Percentiles rank a stretch among this genome's conserved stretches.
Evolutionary conservation across 2,329 filamentous ascomycete genomes (phyloP).

Genomic region (Ascochyta koolunga): DNA sequence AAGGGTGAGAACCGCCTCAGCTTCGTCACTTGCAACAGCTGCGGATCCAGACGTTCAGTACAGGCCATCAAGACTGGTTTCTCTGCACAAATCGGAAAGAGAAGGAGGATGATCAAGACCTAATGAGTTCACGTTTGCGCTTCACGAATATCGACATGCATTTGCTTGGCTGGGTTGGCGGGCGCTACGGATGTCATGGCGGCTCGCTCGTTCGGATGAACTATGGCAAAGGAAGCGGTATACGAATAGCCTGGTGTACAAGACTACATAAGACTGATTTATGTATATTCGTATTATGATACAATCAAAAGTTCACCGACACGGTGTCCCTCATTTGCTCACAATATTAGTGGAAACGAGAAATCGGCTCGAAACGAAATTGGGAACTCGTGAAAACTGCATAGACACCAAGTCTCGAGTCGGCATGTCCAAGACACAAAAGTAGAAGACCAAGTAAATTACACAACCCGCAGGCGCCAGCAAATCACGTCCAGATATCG

Average conservation of each 20-base stretch:
- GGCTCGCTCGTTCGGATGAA: constrained; percentile 14
- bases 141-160: constrained; percentile 32
- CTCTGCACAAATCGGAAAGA: constrained; percentile 98
- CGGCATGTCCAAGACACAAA: neutral
- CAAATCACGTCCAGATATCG: constrained; percentile 13
- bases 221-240: constrained; percentile 2
- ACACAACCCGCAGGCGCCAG: constrained; percentile 7
- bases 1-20: constrained; percentile 99
- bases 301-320: constrained; percentile 9
- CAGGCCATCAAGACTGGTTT: constrained; percentile 99
- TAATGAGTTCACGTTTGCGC: constrained; percentile 55
- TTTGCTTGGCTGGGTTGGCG: constrained; percentile 28
- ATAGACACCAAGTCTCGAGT: neutral
- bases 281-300: constrained; percentile 13
- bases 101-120: constrained; percentile 83
- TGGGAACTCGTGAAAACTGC: neutral
- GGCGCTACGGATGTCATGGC: constrained; percentile 26
- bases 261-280: constrained; percentile 10
- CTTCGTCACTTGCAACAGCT: constrained; percentile 93
- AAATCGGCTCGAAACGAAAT: neutral
- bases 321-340: neutral
- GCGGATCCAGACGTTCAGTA: constrained; percentile 75
- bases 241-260: constrained; percentile 10
- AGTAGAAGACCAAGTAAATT: constrained; percentile 1
- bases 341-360: neutral